phyloP scores from a whole-genome alignment of 306 rosid genomes.

The Vigna reflexopilosa region DNA sequence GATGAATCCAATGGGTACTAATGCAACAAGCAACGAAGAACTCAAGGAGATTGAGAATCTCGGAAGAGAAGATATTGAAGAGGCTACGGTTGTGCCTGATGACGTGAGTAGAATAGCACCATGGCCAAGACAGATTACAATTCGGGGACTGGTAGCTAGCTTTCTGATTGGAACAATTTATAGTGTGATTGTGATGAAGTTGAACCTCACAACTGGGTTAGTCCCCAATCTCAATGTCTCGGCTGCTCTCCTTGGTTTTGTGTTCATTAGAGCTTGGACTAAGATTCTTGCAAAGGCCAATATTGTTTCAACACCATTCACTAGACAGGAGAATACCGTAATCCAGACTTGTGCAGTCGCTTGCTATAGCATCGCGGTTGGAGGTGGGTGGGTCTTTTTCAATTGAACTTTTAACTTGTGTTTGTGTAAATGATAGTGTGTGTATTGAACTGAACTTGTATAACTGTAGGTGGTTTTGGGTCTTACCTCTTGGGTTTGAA shows the following conservation, averaged over 20 bases:
- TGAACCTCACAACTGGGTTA: slow-evolving; percentile 94
- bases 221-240: slow-evolving; percentile 97
- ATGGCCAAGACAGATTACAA: slow-evolving; percentile 82
- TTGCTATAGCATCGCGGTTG: slow-evolving; percentile 92
- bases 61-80: slow-evolving; percentile 54
- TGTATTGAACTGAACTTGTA: slow-evolving; percentile 22
- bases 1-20: slow-evolving; percentile 51
- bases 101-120: slow-evolving; percentile 64
- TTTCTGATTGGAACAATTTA: slow-evolving; percentile 72
- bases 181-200: slow-evolving; percentile 89
- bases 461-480: slow-evolving; percentile 90
- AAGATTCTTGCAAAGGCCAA: slow-evolving; percentile 79
- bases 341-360: slow-evolving; percentile 99
- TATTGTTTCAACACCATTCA: slow-evolving; percentile 77
- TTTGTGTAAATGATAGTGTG: neutral
- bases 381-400: slow-evolving; percentile 64
- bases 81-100: slow-evolving; percentile 52
- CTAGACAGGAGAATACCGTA: slow-evolving; percentile 90
- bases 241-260: slow-evolving; percentile 96
- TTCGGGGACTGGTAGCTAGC: slow-evolving; percentile 81
- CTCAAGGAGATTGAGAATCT: slow-evolving; percentile 57
- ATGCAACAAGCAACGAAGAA: slow-evolving; percentile 41
- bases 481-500: slow-evolving; percentile 91
- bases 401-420: neutral
- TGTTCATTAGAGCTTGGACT: slow-evolving; percentile 84